These are phyloP conservation scores for Trametes maxima DNA, from an alignment of 768 basidiomycete species.

Conservation along the genomic window DNA sequence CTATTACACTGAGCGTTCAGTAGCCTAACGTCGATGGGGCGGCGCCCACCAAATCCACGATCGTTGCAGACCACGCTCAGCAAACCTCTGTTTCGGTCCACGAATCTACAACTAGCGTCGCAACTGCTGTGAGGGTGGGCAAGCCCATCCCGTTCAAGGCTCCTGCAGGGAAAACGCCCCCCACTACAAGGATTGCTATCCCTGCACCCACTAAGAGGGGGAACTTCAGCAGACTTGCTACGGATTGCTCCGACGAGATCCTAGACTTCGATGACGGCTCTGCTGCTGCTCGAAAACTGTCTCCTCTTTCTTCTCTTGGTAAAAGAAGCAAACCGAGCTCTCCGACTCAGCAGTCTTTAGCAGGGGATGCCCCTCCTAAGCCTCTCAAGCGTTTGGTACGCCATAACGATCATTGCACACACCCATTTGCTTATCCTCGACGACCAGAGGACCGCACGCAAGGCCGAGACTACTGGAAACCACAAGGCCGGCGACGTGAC, in stretches of 20 bases:
- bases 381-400: slow-evolving; percentile 25
- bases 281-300: neutral
- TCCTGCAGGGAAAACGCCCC: neutral
- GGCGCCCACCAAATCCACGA: slow-evolving; percentile 18
- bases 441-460: slow-evolving; percentile 18
- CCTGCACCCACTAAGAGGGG: slow-evolving; percentile 10
- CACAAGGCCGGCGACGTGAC: neutral
- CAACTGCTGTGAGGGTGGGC: no score
- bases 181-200: neutral
- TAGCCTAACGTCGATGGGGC: slow-evolving; percentile 27
- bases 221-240: slow-evolving; percentile 28
- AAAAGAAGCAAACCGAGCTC: slow-evolving; percentile 18
- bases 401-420: no score
- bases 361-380: neutral
- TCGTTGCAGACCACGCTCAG: slow-evolving; percentile 4
- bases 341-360: neutral
- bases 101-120: no score
- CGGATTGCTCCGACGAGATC: slow-evolving; percentile 31
- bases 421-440: neutral
- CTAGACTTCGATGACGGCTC: slow-evolving; percentile 26
- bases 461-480: neutral
- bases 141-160: neutral
- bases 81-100: neutral
- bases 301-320: slow-evolving; percentile 14
- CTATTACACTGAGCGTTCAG: neutral